These are phyloP conservation scores for Casuarina cunninghamiana DNA, from an alignment of 306 rosid species.

Conservation along the genomic window DNA sequence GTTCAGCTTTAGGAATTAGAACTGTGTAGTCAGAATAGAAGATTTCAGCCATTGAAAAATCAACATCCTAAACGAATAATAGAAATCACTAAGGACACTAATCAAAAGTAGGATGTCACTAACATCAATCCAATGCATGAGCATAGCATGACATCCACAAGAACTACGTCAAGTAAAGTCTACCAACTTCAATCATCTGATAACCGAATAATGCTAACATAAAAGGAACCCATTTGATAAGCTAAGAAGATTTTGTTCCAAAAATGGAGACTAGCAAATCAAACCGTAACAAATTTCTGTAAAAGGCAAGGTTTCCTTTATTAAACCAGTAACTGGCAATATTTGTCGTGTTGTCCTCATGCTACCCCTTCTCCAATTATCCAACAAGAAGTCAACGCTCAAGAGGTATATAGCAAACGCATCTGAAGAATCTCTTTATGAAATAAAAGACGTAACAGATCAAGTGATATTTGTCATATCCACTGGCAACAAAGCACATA, in stretches of 20 bases:
- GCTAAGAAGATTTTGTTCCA: slow-evolving; percentile 8
- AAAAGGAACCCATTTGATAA: neutral
- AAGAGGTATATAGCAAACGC: neutral
- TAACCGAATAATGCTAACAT: neutral
- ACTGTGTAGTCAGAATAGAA: neutral
- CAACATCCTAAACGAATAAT: neutral
- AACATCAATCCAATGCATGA: neutral
- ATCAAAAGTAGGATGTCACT: neutral
- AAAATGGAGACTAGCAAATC: neutral
- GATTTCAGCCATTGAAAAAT: slow-evolving; percentile 3
- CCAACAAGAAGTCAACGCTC: neutral
- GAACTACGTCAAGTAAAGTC: neutral
- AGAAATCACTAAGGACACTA: neutral
- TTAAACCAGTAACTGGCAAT: neutral
- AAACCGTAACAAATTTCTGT: neutral
- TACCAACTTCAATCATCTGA: neutral
- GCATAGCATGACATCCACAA: neutral
- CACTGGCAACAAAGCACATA: neutral
- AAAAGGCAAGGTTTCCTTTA: neutral
- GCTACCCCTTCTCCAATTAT: neutral
- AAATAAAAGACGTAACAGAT: neutral
- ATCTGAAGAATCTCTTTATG: neutral
- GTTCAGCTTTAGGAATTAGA: neutral
- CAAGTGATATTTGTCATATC: neutral
- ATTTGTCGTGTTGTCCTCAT: neutral